A percentile compares a stretch with the other conserved stretches of the same genome.
phyloP scores from a whole-genome alignment of 306 rosid genomes.

The Erythrophleum fordii region DNA sequence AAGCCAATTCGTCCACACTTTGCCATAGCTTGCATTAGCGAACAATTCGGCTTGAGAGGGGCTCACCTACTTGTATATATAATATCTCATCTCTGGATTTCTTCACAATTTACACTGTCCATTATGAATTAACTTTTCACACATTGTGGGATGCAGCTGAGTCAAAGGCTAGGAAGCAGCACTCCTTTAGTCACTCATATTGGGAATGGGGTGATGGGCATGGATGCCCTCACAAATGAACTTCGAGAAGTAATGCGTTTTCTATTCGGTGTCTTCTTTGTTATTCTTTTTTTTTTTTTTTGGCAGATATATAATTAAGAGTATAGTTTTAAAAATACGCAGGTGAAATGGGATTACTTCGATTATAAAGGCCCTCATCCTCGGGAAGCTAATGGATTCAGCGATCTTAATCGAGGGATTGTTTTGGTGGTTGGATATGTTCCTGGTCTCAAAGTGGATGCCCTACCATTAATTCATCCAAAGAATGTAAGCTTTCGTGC shows the following conservation, averaged over 20 bases:
- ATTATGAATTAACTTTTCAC: neutral
- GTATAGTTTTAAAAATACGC: neutral
- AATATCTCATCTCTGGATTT: neutral
- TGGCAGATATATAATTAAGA: neutral
- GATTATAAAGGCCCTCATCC: constrained; percentile 19
- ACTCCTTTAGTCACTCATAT: constrained; percentile 40
- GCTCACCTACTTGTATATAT: constrained; percentile 26
- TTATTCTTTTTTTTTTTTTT: neutral
- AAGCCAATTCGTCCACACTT: constrained; percentile 66
- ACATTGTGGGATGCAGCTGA: constrained; percentile 27
- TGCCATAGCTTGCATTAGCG: constrained; percentile 42
- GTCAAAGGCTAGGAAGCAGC: constrained; percentile 16
- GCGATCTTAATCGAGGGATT: constrained; percentile 23
- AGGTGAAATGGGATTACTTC: constrained; percentile 41
- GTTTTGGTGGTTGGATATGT: constrained; percentile 38
- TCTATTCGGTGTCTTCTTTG: neutral
- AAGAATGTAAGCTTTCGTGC: constrained; percentile 7
- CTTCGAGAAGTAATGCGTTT: constrained; percentile 21
- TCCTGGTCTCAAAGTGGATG: constrained; percentile 41
- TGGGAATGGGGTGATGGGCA: constrained; percentile 39
- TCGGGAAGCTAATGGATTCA: neutral
- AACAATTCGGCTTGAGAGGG: constrained; percentile 29
- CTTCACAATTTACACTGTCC: neutral
- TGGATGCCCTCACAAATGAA: constrained; percentile 15
- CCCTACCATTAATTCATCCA: constrained; percentile 23